Evolutionary conservation across 1,284 basidiomycete genomes (phyloP).

Genomic region (Ceratobasidium sp.): DNA sequence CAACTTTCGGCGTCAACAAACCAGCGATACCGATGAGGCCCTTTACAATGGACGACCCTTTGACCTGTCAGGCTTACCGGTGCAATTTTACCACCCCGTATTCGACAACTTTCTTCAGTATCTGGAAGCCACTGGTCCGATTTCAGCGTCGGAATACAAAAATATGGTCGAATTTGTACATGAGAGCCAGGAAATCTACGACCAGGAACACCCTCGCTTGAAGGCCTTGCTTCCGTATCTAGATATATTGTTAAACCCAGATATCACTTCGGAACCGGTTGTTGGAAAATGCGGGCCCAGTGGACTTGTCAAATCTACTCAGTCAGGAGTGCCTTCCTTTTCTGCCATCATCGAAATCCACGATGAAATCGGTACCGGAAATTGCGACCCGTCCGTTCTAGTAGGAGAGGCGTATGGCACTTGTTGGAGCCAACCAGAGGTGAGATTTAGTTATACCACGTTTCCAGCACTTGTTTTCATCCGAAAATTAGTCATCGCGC

Average conservation of each 20-base stretch:
- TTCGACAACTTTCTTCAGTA: background rate
- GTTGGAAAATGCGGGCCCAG: background rate
- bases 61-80: background rate
- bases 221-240: background rate
- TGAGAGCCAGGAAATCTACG: background rate
- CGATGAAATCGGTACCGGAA: constrained; percentile 34
- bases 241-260: background rate
- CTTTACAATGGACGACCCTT: background rate
- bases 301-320: background rate
- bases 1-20: background rate
- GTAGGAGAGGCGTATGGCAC: constrained; percentile 7
- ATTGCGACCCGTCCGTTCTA: constrained; percentile 27
- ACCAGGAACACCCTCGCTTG: background rate
- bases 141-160: background rate
- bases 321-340: background rate
- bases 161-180: no score
- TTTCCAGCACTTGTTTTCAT: background rate
- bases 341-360: constrained; percentile 13
- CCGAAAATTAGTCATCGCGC: background rate
- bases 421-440: constrained; percentile 14
- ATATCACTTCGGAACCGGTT: no score
- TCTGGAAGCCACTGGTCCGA: background rate
- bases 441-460: background rate
- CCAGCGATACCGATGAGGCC: background rate
- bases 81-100: background rate